Evolutionary conservation across 805 yeast genomes (phyloP).

Genomic region (Hanseniaspora lindneri): DNA sequence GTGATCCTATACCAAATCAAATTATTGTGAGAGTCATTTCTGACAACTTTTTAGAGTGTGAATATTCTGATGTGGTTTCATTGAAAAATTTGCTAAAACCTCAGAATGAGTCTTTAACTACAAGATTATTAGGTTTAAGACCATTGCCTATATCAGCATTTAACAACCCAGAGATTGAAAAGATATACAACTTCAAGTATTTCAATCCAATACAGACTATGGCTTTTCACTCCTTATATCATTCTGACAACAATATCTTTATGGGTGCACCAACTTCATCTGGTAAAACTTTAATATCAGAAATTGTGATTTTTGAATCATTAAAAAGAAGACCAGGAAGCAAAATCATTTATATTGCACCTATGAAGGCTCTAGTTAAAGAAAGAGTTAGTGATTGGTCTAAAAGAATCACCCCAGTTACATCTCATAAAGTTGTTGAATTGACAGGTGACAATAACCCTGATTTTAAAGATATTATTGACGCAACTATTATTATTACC

Average conservation of each 20-base stretch:
- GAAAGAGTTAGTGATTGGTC: conserved; percentile 90
- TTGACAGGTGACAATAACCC: conserved; percentile 92
- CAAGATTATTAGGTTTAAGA: conserved; percentile 64
- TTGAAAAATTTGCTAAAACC: conserved; percentile 87
- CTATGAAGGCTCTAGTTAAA: conserved; percentile 86
- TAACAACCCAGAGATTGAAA: conserved; percentile 53
- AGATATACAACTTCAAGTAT: conserved; percentile 65
- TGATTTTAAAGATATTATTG: conserved; percentile 64
- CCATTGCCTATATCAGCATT: conserved; percentile 80
- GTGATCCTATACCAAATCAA: conserved; percentile 85
- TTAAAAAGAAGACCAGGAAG: conserved; percentile 68
- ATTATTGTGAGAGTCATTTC: conserved; percentile 66
- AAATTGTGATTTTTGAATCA: conserved; percentile 94
- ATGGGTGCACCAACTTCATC: conserved; percentile 98
- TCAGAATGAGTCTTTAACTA: conserved; percentile 71
- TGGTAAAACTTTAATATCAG: conserved; percentile 95
- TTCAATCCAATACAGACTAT: conserved; percentile 98
- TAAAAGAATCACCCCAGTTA: conserved; percentile 71
- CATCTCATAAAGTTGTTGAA: conserved; percentile 79
- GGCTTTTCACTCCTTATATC: conserved; percentile 82
- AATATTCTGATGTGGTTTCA: conserved; percentile 60
- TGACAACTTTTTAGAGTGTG: conserved; percentile 85
- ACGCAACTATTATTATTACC: conserved; percentile 80
- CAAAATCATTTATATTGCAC: conserved; percentile 86
- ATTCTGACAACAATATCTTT: conserved; percentile 65